Base-by-base conservation (phyloP, 2,329 filamentous ascomycete genomes). In the Epichloe gansuensis region DNA sequence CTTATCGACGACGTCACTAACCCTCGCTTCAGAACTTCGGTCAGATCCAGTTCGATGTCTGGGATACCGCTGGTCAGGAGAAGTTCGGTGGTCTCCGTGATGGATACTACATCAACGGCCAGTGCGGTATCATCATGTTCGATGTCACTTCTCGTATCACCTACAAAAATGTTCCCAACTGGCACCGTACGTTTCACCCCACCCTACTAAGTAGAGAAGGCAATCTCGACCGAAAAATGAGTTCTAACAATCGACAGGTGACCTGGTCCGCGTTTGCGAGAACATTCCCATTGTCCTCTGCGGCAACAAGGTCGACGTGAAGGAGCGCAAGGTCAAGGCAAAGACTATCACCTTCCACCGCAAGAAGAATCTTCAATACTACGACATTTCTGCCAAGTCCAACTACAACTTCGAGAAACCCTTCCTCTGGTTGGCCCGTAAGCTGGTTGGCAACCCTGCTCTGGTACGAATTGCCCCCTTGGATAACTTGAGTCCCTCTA, bases 331-430 rank as follows among this genome's bases (percentile, higher is more conserved):
- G 80, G 93, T 98, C 71, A 98, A 98, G 85, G 93, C 93, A 70
- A 98, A 98, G 88, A 94, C 91, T 71, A 98, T 98, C 76, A 98
- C 93, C 62, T 98, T 98, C 88, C 93, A 98, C 83, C 89, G 93
- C 77, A 98, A 98, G 88, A 98, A 98, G 86, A 98, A 97, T 77
- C 85, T 98, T 51, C 93, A 98, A 77, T 98, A 97, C 83, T 98
- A 98, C 82, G 93, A 97, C 66, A 97, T 97, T 72, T 96, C 90
- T 43, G 93, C 93, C 75, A 98, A 97, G 81, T 96, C 91, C 69
- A 97, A 97, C 82, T 97, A 98, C 80, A 97, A 97, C 85, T 97
- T 97, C 74, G 91, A 97, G 85, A 98, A 97, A 84, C 91, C 91
- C 59, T 97, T 98, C 88, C 86, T 97, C 65, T 97, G 93, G 93